Conservation (phyloP, 768 basidiomycete genomes). For the Lentinula boryana region DNA sequence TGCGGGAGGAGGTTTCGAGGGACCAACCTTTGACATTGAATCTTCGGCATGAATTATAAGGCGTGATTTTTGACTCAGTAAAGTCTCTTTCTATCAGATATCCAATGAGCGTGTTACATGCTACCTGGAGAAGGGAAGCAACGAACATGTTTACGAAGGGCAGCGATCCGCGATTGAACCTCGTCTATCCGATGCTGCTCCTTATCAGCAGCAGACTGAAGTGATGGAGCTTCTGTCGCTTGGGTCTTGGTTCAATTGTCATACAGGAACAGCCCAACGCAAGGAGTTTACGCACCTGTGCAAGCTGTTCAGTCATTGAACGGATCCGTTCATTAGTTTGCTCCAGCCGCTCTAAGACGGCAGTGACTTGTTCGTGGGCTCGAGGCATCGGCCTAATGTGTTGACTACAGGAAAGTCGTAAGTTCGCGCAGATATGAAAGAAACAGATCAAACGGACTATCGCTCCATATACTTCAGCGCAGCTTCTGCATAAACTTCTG, state of each 20-base stretch:
- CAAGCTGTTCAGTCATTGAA: conserved; percentile 22
- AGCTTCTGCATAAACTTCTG: conserved; percentile 72
- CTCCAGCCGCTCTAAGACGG: conserved; percentile 32
- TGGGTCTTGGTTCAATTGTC: conserved; percentile 17
- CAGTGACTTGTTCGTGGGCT: conserved; percentile 38
- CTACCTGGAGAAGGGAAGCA: not conserved
- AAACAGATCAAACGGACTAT: conserved; percentile 47
- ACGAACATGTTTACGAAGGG: conserved; percentile 35
- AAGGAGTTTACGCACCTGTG: conserved; percentile 21
- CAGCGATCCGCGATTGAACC: conserved; percentile 30
- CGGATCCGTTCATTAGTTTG: conserved; percentile 32
- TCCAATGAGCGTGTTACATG: not conserved
- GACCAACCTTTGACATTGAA: conserved; percentile 12
- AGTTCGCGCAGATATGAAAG: not conserved
- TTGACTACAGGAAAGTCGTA: conserved; percentile 20
- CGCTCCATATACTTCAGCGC: conserved; percentile 72
- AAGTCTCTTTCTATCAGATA: conserved; percentile 9
- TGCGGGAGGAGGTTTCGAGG: conserved; percentile 14
- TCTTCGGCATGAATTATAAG: not conserved
- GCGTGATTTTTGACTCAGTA: conserved; percentile 11
- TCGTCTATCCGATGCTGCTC: conserved; percentile 36
- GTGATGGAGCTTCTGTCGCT: conserved; percentile 18
- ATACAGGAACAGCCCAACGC: not conserved
- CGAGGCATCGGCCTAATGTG: conserved; percentile 46
- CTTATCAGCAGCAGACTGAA: conserved; percentile 30